Base-by-base conservation (phyloP, 73 alveolate species). In the Paramecium pentaurelia region DNA sequence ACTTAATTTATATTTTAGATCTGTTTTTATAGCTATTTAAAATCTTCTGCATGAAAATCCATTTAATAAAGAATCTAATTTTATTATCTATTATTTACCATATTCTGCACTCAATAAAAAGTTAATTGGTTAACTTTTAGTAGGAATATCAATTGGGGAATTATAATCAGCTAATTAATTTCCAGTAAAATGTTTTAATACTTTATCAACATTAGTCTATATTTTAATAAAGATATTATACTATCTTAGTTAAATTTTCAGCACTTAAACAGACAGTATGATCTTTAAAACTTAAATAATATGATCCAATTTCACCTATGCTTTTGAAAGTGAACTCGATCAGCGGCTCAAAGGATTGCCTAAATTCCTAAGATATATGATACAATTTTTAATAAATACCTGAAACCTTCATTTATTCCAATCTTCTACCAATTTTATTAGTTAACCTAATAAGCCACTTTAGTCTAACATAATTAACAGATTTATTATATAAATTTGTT, bases 31-130 rank as follows among this genome's bases (percentile, higher is more conserved):
- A 4, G 64, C 91, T 9, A 80, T 42, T 25, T 80, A 45, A 80
- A 80, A 80, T 80, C 75, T 80, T 45, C 91, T 40, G 18, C 91
- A 80, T 49, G 91, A 80, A 80, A 80, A 80, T 80, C 91, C 91
- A 44, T 80, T 47, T 80, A 80, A 80, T 45, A 80, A 47, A 7
- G 91, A 80, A 47, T 80, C 88, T 75, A n/a, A 6, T 11, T 3
- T 11, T 16, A 38, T 3, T 30, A 14, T 14, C 6, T 8, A 75
- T 30, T 10, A 0, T 18, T n/a, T 75, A 75, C 88, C 91, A 45
- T 80, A 80, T 44, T 80, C 91, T 11, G 91, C 91, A 45, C 58
- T 34, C 44, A 80, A 49, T 25, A 80, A 27, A 47, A 80, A 80
- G 58, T 80, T 80, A 8, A 44, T 80, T 6, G 91, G 91, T 47